A percentile compares a stretch with the other conserved stretches of the same genome.
These are phyloP conservation scores for Chlorella sp. DNA, from an alignment of 139 green algal genomes.

Conservation along the genomic window DNA sequence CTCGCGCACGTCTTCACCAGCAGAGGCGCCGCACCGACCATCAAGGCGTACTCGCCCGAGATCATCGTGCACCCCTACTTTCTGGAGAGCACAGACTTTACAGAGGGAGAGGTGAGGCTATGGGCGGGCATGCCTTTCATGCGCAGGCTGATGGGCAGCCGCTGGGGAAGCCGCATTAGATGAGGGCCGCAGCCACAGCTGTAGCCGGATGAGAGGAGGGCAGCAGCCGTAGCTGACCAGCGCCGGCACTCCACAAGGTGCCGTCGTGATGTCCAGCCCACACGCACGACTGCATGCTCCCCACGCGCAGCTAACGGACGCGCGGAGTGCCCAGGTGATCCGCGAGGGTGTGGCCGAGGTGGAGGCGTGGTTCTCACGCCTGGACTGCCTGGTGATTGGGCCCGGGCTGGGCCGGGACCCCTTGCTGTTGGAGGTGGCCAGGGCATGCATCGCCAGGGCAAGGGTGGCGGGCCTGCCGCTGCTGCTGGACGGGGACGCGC, in stretches of 20 bases:
- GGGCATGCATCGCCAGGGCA: constrained; percentile 9
- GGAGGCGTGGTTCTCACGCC: constrained; percentile 53
- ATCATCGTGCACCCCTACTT: constrained; percentile 93
- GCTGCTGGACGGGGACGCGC: constrained; percentile 36
- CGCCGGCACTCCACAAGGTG: no score
- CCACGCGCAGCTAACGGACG: constrained; percentile 14
- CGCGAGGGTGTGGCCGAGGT: constrained; percentile 28
- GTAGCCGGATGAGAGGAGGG: no score
- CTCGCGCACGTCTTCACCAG: constrained; percentile 91
- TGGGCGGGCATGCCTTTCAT: no score
- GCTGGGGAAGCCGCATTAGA: no score
- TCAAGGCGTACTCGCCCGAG: constrained; percentile 93
- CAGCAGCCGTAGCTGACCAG: no score
- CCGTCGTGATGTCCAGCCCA: no score
- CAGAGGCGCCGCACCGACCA: constrained; percentile 67
- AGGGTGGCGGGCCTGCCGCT: constrained; percentile 26
- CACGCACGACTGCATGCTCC: no score
- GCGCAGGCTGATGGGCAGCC: no score
- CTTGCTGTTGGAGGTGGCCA: constrained; percentile 16
- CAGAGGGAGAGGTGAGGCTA: constrained; percentile 4
- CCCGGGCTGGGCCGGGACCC: constrained; percentile 70
- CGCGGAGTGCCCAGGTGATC: neutral
- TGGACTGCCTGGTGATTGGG: constrained; percentile 71
- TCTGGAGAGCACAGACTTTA: constrained; percentile 31
- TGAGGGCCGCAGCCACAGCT: no score